Evolutionary conservation across 2,329 filamentous ascomycete species (phyloP), one percentile per base, ranked within the genome.

Genomic region (Cytospora paraplurivora): DNA sequence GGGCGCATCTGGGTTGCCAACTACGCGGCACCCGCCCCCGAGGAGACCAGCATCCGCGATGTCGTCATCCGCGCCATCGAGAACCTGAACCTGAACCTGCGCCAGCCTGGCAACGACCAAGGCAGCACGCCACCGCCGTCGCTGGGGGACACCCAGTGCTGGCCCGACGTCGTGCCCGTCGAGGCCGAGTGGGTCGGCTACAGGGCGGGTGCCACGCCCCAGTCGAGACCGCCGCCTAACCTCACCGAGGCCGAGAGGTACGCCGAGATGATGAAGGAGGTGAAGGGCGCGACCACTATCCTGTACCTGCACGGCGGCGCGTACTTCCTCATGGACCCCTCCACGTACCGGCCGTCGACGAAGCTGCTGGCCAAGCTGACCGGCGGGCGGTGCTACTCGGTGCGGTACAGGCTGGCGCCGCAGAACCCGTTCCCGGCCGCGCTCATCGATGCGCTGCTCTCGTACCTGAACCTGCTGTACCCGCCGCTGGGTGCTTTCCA

Each of bases 1-100:
- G 92, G 92, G 4, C 85, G 84, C 52, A 86, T 95, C 68, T 97
- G 93, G 93, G 82, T 96, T 32, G 88, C 88, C 70, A 89, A 86
- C 61, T 88, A 90, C 50, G 84, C 82, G 0, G 78, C 92, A 17
- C 84, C 86, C 0, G 77, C 78, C 2, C 89, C 88, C 0, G 79
- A 84, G 63, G 85, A 79, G 73, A 81, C 72, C 70, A 83, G 80
- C 50, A 72, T 88, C 15, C 77, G 83, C n/a, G 81, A 88, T 51
- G 79, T 82, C 1, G 71, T 93, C 33, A 77, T 86, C 67, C 76
- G 76, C 35, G 83, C 82, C 4, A 85, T 93, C 52, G 78, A 85
- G 32, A 79, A 78, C 1, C 73, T 27, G 32, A 79, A 78, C 1
- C 73, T 27, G 27, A 27, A 27, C 27, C 4, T 90, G 73, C 79